phyloP scores from a whole-genome alignment of 2,329 filamentous ascomycete species.

The Sclerotinia minor region DNA sequence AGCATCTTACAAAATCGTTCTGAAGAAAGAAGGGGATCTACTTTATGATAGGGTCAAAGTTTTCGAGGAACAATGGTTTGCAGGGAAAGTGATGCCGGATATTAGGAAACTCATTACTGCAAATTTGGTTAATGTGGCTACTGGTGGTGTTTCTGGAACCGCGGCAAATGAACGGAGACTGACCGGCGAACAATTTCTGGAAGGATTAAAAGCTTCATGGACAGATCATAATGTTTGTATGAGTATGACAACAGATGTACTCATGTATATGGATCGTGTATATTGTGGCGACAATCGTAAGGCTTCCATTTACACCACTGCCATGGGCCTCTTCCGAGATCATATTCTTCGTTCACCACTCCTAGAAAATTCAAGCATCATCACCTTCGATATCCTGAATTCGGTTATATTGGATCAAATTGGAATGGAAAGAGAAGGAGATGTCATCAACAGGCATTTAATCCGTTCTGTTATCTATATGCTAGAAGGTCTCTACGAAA shows the following conservation, averaged over 20 bases:
- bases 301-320: slow-evolving; percentile 78
- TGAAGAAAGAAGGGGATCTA: slow-evolving; percentile 79
- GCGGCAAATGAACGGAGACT: slow-evolving; percentile 77
- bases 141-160: slow-evolving; percentile 56
- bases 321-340: slow-evolving; percentile 87
- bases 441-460: slow-evolving; percentile 79
- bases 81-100: slow-evolving; percentile 66
- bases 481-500: slow-evolving; percentile 85
- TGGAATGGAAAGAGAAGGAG: slow-evolving; percentile 86
- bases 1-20: slow-evolving; percentile 87
- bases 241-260: slow-evolving; percentile 94
- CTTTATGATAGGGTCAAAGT: slow-evolving; percentile 79
- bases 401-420: slow-evolving; percentile 87
- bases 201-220: slow-evolving; percentile 75
- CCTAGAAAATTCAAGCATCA: slow-evolving; percentile 45
- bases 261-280: slow-evolving; percentile 96
- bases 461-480: slow-evolving; percentile 84
- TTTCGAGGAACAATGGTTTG: slow-evolving; percentile 82
- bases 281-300: slow-evolving; percentile 71
- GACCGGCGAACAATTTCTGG: slow-evolving; percentile 80
- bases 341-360: slow-evolving; percentile 69
- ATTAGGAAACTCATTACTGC: slow-evolving; percentile 72
- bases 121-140: slow-evolving; percentile 60
- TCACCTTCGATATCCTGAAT: slow-evolving; percentile 74
- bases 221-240: slow-evolving; percentile 87